phyloP scores from a whole-genome alignment of 305 asterid genomes.

The Solanum hybrid region DNA sequence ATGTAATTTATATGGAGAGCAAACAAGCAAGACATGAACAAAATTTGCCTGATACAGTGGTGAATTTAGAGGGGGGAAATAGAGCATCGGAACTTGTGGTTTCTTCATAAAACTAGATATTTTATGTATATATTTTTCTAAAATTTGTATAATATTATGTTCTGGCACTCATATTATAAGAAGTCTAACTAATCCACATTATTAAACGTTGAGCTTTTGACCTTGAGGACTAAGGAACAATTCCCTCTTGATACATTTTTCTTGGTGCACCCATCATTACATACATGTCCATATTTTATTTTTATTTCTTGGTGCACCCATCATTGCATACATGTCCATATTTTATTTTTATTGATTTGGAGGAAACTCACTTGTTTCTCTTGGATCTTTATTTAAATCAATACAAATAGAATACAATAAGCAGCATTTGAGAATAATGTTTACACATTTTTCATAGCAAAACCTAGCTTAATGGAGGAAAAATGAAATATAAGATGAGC shows the following conservation, averaged over 20 bases:
- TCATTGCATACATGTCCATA: background rate
- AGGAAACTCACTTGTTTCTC: background rate
- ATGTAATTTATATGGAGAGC: no score
- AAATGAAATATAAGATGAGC: background rate
- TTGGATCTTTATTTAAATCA: background rate
- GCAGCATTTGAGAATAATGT: background rate
- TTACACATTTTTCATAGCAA: background rate
- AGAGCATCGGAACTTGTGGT: fast-evolving
- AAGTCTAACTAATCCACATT: background rate
- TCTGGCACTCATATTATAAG: no score
- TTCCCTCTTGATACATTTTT: no score
- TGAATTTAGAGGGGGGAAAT: no score
- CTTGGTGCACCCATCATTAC: no score
- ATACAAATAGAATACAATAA: no score
- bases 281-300: background rate
- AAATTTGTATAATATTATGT: no score
- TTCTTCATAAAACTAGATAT: no score
- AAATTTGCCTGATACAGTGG: background rate
- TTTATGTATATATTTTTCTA: background rate
- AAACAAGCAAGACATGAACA: no score
- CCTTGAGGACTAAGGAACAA: background rate
- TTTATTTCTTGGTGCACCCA: no score
- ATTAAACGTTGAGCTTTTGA: background rate
- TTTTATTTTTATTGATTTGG: background rate
- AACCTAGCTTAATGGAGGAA: background rate